Evolutionary conservation across 345 rosid species (phyloP), one percentile per base, ranked within the genome.

Genomic region (Lumnitzera littorea): DNA sequence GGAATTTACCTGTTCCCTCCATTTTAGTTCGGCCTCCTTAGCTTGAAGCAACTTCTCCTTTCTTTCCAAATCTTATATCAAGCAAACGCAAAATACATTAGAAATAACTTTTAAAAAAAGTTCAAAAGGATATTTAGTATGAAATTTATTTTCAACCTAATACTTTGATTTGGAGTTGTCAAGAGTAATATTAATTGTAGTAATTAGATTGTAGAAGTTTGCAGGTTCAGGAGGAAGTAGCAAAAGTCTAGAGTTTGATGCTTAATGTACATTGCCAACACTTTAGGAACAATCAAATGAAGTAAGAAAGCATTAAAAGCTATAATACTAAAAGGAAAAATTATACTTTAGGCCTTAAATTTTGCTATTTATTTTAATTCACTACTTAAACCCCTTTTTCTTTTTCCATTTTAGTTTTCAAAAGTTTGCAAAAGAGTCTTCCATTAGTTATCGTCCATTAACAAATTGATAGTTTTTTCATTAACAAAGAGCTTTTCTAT

Each of bases 201-300:
- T 91, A 59, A 82, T 89, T 51, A 85, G 84, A 70, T 82, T 84
- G 61, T 80, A 87, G 53, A 82, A 87, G 62, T 80, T 98, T 64
- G 79, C 86, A 27, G 96, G 98, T 70, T 95, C 98, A 7, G 83
- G 96, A 70, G 99, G 98, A 67, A 95, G 94, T 46, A 98, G 99
- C 9, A 98, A 83, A 67, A 95, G 96, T 83, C 89, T 88, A 7
- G 99, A 84, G 70, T 84, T 80, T 41, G 86, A 60, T 48, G 91
- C 84, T 3, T 91, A 81, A 3, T 88, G 91, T 51, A 74, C 84
- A 66, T 70, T 70, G 70, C 71, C 74, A 29, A 57, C 57, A 73
- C 76, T 86, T 97, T 94, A 63, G 15, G 78, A 70, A 64, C 49
- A 20, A 53, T 53, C 24, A 46, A 66, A 41, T 31, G 46, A 46